A percentile compares a stretch with the other conserved stretches of the same genome.
Conservation (phyloP, 2,329 filamentous ascomycete genomes). For the Incumbomyces delicatus region DNA sequence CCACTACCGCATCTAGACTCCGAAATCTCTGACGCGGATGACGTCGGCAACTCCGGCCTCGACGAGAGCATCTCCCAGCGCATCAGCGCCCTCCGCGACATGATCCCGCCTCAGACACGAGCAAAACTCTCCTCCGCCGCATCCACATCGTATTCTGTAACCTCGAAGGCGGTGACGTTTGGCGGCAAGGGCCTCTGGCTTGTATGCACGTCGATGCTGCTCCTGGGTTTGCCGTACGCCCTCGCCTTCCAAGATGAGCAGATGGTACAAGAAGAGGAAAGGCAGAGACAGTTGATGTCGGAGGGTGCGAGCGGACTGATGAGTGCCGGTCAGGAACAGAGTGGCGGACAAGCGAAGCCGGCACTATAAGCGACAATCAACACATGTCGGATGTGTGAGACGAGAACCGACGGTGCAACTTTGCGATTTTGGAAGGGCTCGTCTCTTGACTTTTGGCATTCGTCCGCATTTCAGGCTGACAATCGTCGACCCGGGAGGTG, state of each 20-base stretch:
- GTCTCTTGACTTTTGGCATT: too few relatives aligned
- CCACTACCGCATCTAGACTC: constrained; percentile 57
- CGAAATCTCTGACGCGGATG: constrained; percentile 72
- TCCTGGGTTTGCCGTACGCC: constrained; percentile 87
- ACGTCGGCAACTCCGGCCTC: constrained; percentile 49
- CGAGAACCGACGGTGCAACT: background rate
- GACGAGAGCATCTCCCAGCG: constrained; percentile 56
- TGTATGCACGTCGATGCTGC: constrained; percentile 75
- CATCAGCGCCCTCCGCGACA: constrained; percentile 63
- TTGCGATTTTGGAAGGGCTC: too few relatives aligned
- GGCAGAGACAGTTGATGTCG: constrained; percentile 86
- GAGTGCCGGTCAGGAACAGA: constrained; percentile 37
- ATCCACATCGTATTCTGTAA: constrained; percentile 35
- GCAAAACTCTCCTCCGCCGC: constrained; percentile 55
- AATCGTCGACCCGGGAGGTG: too few relatives aligned
- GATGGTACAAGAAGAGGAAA: constrained; percentile 94
- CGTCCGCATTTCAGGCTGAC: too few relatives aligned
- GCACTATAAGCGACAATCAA: background rate
- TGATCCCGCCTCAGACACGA: constrained; percentile 63
- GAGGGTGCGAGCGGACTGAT: constrained; percentile 46
- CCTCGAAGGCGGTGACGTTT: constrained; percentile 45
- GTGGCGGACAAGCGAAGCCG: constrained; percentile 39
- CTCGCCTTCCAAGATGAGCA: constrained; percentile 92
- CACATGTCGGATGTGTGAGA: too few relatives aligned
- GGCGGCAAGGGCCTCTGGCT: constrained; percentile 86